These are phyloP conservation scores for Pinus tabuliformis DNA, from an alignment of 75 land plant species.

Conservation along the genomic window DNA sequence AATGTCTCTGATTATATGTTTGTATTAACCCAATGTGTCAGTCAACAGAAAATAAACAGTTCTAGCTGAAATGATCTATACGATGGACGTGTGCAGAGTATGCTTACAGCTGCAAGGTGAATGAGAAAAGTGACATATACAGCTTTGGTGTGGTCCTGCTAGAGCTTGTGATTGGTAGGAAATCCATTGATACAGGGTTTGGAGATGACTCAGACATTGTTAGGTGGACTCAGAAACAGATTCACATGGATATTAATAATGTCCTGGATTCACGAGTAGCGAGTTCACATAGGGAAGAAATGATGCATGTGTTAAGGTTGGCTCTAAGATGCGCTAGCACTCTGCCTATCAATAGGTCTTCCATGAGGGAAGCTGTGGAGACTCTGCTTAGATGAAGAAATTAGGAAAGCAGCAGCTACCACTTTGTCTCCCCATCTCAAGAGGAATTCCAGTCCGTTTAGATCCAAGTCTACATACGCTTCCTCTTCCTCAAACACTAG, in stretches of 20 bases:
- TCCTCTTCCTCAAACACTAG: neutral
- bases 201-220: no score
- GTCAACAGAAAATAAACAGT: no score
- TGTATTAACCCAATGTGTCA: no score
- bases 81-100: slow-evolving; percentile 21
- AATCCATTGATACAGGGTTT: slow-evolving; percentile 14
- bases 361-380: slow-evolving; percentile 27
- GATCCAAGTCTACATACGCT: neutral
- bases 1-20: no score
- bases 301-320: neutral
- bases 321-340: slow-evolving; percentile 28
- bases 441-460: slow-evolving; percentile 7
- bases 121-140: slow-evolving; percentile 43
- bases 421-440: slow-evolving; percentile 5
- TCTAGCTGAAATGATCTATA: no score
- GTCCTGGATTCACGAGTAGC: slow-evolving; percentile 1
- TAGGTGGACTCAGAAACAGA: neutral
- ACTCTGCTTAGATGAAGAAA: slow-evolving; percentile 3
- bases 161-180: slow-evolving; percentile 33
- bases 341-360: slow-evolving; percentile 17
- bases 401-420: neutral
- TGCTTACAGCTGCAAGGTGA: slow-evolving; percentile 27
- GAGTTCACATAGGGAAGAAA: neutral
- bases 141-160: slow-evolving; percentile 40
- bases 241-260: neutral